These are phyloP conservation scores for Chlorencoelia australis DNA, from an alignment of 2,329 filamentous ascomycete genomes.

Conservation along the genomic window DNA sequence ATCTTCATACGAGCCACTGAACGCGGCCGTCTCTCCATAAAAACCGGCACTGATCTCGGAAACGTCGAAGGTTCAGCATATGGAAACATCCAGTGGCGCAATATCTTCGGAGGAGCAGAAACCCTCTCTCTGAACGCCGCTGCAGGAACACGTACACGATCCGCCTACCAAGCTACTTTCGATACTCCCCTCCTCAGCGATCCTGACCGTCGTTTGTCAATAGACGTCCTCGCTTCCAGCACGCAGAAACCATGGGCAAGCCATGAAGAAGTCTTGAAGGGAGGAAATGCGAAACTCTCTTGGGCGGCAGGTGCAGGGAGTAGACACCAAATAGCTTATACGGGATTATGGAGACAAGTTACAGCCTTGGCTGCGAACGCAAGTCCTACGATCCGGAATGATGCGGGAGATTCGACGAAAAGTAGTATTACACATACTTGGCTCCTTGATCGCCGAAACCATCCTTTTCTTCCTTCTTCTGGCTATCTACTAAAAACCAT, in stretches of 20 bases:
- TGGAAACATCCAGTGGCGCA: slow-evolving; percentile 75
- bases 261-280: slow-evolving; percentile 81
- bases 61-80: slow-evolving; percentile 93
- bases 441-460: slow-evolving; percentile 70
- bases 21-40: slow-evolving; percentile 73
- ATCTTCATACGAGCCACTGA: slow-evolving; percentile 71
- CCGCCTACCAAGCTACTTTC: slow-evolving; percentile 80
- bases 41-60: slow-evolving; percentile 89
- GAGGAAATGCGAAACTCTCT: slow-evolving; percentile 64
- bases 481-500: slow-evolving; percentile 73
- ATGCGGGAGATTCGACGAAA: slow-evolving; percentile 87
- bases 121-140: slow-evolving; percentile 79
- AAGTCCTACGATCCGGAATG: slow-evolving; percentile 69
- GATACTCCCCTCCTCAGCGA: slow-evolving; percentile 76
- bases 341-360: slow-evolving; percentile 76
- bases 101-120: slow-evolving; percentile 91
- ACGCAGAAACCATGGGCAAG: slow-evolving; percentile 89
- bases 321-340: slow-evolving; percentile 70
- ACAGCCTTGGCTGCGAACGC: slow-evolving; percentile 68
- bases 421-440: slow-evolving; percentile 76
- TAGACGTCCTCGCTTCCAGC: slow-evolving; percentile 73
- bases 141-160: slow-evolving; percentile 79
- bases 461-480: slow-evolving; percentile 70
- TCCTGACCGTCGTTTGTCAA: slow-evolving; percentile 66
- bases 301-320: slow-evolving; percentile 60